Conservation (phyloP, 495 filamentous ascomycete genomes). For the Tuber brumale region DNA sequence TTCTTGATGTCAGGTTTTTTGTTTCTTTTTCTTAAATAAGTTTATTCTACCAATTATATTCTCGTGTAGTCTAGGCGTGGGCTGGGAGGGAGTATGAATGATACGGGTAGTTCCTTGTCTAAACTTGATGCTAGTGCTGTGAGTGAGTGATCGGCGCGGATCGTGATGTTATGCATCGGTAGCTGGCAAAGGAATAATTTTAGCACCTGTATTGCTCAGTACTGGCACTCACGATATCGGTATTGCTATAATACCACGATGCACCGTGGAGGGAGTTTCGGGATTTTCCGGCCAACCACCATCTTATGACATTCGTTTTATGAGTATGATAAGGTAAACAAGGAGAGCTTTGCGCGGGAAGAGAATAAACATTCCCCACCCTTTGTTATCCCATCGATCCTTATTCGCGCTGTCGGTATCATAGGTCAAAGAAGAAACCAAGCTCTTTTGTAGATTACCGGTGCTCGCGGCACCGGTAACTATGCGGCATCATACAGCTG, state of each 20-base stretch:
- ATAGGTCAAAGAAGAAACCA: neutral
- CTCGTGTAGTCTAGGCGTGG: neutral
- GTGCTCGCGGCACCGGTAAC: neutral
- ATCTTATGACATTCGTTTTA: neutral
- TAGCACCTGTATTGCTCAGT: neutral
- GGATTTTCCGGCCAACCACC: neutral
- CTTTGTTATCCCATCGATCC: neutral
- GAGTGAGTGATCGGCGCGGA: neutral
- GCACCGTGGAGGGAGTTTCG: neutral
- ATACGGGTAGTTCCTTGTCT: neutral
- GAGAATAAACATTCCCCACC: neutral
- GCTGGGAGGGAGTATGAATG: neutral
- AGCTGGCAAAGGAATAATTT: neutral
- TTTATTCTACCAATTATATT: neutral
- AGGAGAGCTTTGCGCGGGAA: neutral
- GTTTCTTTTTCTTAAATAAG: neutral
- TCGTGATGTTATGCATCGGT: neutral
- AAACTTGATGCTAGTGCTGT: neutral
- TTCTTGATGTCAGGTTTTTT: neutral
- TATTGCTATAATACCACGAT: neutral
- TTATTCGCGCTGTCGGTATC: neutral
- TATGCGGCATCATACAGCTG: neutral
- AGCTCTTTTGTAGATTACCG: neutral
- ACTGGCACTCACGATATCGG: neutral
- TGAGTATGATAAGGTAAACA: neutral